Base-by-base conservation (phyloP, 2,329 filamentous ascomycete genomes). In the Lojkania enalia region DNA sequence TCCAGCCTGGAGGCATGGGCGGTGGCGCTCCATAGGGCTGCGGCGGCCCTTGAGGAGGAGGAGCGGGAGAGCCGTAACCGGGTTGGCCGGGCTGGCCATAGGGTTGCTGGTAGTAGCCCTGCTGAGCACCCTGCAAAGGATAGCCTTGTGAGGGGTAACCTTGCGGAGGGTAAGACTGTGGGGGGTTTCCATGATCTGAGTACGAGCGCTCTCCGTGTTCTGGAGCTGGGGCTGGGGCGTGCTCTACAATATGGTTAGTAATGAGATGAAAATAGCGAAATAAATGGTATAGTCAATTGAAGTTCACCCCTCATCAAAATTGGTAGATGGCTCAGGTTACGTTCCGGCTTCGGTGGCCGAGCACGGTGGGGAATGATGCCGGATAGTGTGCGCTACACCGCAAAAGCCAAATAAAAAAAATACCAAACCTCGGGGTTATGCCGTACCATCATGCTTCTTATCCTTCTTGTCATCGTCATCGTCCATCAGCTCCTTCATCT, bases 1-100 rank as follows among this genome's bases (percentile, higher is more conserved):
- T 70, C 84, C 84, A 87, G 54, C 84, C 84, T 5, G 64, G 64
- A 2, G 65, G 65, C 60, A 38, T 74, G 60, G 18, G 84, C 76
- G 52, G 85, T 71, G 48, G 79, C 72, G 18, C 83, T 77, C 70
- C 62, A 46, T 59, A 67, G 43, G 51, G 49, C 4, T 60, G 60
- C 5, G 64, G 64, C 30, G 63, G 63, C 4, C 64, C 63, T 23
- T 60, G 52, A 12, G 61, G 60, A 9, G 61, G 59, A 9, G 65
- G 58, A 11, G 60, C 50, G 6, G 55, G 47, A 2, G 52, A 35
- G 36, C 50, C 57, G 42, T 61, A 63, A 11, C 35, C 39, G 3
- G 35, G 35, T 5, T 43, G 45, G 13, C 40, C 39, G 2, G 31
- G 36, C 11, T 45, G 46, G 9, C 42, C 44, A 13, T 55, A 52